Conservation (phyloP, 1,284 basidiomycete species). For the Tylopilus microsporus region DNA sequence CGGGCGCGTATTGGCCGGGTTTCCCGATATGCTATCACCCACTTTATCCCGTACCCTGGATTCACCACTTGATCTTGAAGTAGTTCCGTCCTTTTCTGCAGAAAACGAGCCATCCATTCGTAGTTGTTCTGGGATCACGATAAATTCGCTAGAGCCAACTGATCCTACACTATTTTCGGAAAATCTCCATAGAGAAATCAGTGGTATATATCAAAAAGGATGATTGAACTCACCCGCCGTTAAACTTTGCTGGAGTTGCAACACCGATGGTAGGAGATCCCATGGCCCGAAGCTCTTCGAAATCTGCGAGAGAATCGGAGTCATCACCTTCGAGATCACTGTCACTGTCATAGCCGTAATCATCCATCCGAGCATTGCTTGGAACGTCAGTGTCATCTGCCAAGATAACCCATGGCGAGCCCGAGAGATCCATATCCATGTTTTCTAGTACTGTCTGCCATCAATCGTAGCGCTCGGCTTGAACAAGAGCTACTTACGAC, state of each 20-base stretch:
- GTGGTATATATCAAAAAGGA: neutral
- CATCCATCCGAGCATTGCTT: neutral
- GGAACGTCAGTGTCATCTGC: conserved; percentile 13
- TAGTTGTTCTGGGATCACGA: conserved; percentile 11
- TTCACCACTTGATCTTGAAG: neutral
- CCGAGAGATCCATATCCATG: conserved; percentile 8
- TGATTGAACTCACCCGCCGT: neutral
- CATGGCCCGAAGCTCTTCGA: neutral
- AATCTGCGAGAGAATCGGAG: too few species aligned
- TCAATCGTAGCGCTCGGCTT: neutral
- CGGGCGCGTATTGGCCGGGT: neutral
- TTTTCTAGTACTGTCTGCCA: conserved; percentile 17
- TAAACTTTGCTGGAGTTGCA: neutral
- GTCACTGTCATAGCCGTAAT: conserved; percentile 12
- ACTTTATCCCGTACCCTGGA: neutral
- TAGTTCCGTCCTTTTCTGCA: neutral
- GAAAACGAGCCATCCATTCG: neutral
- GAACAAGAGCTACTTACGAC: conserved; percentile 12
- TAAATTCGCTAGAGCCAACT: conserved; percentile 13
- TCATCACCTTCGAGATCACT: conserved; percentile 6
- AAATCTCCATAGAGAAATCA: neutral
- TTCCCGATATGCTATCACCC: neutral
- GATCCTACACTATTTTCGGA: neutral
- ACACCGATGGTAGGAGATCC: neutral
- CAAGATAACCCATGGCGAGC: conserved; percentile 16